Evolutionary conservation across 2,329 filamentous ascomycete genomes (phyloP).

Genomic region (Rugonectria rugulosa): DNA sequence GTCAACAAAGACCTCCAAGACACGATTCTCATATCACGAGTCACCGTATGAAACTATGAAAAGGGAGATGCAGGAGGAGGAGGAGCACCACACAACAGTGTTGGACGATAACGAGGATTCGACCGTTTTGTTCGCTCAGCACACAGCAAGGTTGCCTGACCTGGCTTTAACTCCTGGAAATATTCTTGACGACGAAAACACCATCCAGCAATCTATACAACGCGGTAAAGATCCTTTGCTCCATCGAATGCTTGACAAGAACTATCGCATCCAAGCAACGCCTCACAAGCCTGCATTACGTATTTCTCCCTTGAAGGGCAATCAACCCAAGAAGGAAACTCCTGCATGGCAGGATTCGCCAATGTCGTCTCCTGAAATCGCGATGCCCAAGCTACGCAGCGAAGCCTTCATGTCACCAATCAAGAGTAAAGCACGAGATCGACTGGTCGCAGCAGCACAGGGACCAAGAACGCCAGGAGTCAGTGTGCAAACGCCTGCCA

Average conservation of each 20-base stretch:
- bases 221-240: conserved; percentile 76
- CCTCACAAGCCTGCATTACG: conserved; percentile 68
- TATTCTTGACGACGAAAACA: conserved; percentile 45
- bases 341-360: conserved; percentile 64
- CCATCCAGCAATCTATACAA: conserved; percentile 45
- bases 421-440: conserved; percentile 53
- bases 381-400: conserved; percentile 81
- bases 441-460: conserved; percentile 51
- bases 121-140: conserved; percentile 59
- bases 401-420: conserved; percentile 85
- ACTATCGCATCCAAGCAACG: conserved; percentile 91
- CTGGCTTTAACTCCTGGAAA: conserved; percentile 70
- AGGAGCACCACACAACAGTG: conserved; percentile 47
- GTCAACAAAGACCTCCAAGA: conserved; percentile 56
- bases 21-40: conserved; percentile 70
- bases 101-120: conserved; percentile 53
- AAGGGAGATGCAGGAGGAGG: conserved; percentile 66
- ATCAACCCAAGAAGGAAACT: conserved; percentile 45
- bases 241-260: conserved; percentile 93
- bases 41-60: conserved; percentile 81
- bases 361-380: conserved; percentile 78
- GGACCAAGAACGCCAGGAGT: conserved; percentile 79
- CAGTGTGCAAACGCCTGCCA: conserved; percentile 80
- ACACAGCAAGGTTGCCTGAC: conserved; percentile 64
- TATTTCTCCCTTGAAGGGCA: conserved; percentile 55